Percentiles rank a stretch among this genome's conserved stretches.
Conservation (phyloP, 208 protist species). For the Acanthamoeba polyphaga region DNA sequence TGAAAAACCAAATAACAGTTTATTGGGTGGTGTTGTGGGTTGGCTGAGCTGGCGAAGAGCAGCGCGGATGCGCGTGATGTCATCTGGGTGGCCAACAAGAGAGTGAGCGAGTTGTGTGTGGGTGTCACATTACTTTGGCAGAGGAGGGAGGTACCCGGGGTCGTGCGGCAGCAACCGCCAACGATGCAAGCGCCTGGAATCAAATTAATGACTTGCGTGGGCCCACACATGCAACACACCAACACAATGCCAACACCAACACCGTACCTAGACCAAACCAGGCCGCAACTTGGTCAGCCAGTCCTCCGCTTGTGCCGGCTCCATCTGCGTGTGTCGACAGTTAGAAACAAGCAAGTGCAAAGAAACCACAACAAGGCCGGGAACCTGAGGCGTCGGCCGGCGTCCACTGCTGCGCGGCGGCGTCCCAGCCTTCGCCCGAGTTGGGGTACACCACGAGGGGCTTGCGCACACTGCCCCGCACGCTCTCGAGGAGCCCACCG, state of each 20-base stretch:
- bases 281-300: not conserved
- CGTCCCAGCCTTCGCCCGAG: constrained; percentile 61
- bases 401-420: constrained; percentile 30
- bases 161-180: constrained; percentile 15
- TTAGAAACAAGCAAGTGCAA: no score
- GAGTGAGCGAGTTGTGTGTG: no score
- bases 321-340: not conserved
- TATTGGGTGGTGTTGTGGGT: no score
- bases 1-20: no score
- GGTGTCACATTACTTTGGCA: not conserved
- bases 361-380: no score
- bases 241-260: no score
- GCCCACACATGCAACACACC: no score
- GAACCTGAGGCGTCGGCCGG: not conserved
- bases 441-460: constrained; percentile 66
- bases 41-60: no score
- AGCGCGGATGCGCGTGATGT: not conserved
- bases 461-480: not conserved
- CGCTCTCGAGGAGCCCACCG: not conserved
- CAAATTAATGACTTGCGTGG: no score
- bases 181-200: not conserved
- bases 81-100: not conserved
- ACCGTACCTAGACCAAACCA: not conserved
- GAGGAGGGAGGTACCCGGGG: not conserved
- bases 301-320: not conserved